Percentiles rank a stretch among this genome's conserved stretches.
These are phyloP conservation scores for Allantophomopsis lycopodina DNA, from an alignment of 2,329 filamentous ascomycete genomes.

Conservation along the genomic window DNA sequence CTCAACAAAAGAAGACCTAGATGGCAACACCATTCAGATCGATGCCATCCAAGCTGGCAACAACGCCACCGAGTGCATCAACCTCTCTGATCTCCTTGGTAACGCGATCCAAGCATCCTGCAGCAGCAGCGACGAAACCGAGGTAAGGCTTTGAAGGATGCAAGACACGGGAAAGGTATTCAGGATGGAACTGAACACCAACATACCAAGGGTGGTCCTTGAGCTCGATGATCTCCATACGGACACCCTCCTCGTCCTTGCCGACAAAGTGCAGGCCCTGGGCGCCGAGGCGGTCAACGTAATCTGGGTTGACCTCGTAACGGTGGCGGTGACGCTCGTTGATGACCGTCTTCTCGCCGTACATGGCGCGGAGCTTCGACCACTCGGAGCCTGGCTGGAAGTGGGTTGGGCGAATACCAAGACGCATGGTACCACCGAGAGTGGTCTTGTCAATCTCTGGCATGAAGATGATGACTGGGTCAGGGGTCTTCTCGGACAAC, in stretches of 20 bases:
- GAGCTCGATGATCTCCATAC: slow-evolving; percentile 76
- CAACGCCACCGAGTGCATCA: background rate
- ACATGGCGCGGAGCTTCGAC: slow-evolving; percentile 64
- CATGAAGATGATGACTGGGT: slow-evolving; percentile 69
- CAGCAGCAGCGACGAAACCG: slow-evolving; percentile 68
- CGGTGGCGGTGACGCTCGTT: slow-evolving; percentile 75
- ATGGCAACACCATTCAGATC: background rate
- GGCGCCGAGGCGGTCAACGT: slow-evolving; percentile 52
- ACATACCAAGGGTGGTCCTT: slow-evolving; percentile 78
- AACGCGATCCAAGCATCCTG: slow-evolving; percentile 16
- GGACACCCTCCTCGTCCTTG: slow-evolving; percentile 63
- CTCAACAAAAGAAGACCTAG: background rate
- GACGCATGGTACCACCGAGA: slow-evolving; percentile 76
- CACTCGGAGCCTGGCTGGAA: slow-evolving; percentile 69
- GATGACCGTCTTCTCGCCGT: slow-evolving; percentile 42
- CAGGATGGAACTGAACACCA: slow-evolving; percentile 79
- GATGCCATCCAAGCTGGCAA: background rate
- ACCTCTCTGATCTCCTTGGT: slow-evolving; percentile 6
- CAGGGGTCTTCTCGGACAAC: slow-evolving; percentile 15
- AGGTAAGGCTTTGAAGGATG: slow-evolving; percentile 64
- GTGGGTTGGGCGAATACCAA: slow-evolving; percentile 59
- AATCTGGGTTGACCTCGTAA: slow-evolving; percentile 80
- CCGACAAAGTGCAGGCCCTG: slow-evolving; percentile 64
- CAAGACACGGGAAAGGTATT: slow-evolving; percentile 68
- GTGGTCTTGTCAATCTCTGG: slow-evolving; percentile 69